These are phyloP conservation scores for Porpolomopsis calyptriformis DNA, from an alignment of 768 basidiomycete genomes.

Conservation along the genomic window DNA sequence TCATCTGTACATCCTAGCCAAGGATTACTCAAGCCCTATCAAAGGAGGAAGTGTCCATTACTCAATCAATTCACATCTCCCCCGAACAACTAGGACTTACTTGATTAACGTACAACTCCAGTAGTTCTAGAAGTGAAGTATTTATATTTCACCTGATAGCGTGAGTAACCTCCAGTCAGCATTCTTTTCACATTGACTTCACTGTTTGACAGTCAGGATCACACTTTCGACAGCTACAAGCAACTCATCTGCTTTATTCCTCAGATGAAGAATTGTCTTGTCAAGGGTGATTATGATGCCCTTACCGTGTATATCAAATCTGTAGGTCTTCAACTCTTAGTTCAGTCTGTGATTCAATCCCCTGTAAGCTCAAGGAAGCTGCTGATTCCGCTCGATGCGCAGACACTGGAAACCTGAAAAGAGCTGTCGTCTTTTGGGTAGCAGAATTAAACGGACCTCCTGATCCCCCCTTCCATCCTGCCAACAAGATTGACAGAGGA, in stretches of 20 bases:
- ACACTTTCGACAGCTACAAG: not conserved
- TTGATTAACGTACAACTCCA: too few relatives aligned
- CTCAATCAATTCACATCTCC: too few relatives aligned
- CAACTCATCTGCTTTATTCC: not conserved
- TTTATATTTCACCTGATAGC: too few relatives aligned
- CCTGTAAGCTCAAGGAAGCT: too few relatives aligned
- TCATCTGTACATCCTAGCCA: too few relatives aligned
- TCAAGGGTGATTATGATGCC: not conserved
- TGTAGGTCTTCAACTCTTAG: not conserved
- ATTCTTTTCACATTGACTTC: too few relatives aligned
- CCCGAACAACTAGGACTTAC: too few relatives aligned
- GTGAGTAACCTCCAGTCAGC: too few relatives aligned
- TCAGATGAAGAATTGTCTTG: not conserved
- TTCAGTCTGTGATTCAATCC: not conserved
- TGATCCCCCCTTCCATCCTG: not conserved
- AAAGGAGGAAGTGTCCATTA: too few relatives aligned
- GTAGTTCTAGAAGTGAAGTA: too few relatives aligned
- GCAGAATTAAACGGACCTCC: not conserved
- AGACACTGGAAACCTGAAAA: not conserved
- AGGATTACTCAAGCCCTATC: too few relatives aligned
- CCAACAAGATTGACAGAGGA: conserved; percentile 2
- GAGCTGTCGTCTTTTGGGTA: not conserved
- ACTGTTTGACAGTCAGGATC: not conserved
- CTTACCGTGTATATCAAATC: not conserved
- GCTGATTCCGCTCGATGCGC: not conserved